Percentiles rank a stretch among this genome's conserved stretches.
phyloP scores from a whole-genome alignment of 371 early-diverging fungal genomes.

The Homolaphlyctis polyrhiza region DNA sequence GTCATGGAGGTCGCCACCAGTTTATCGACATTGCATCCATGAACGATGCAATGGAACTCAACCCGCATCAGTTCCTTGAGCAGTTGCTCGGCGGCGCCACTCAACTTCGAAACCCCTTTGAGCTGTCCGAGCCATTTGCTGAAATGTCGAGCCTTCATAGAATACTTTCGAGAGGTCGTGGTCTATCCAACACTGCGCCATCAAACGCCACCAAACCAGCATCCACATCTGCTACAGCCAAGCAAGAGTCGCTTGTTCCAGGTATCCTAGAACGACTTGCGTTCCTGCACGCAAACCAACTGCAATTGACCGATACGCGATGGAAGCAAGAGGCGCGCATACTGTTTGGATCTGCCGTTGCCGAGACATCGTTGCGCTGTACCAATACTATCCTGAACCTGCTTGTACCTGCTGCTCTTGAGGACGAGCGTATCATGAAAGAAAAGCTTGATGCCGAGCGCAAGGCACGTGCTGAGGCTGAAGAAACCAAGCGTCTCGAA shows the following conservation, averaged over 20 bases:
- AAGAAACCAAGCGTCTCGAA: background rate
- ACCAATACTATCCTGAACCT: constrained; percentile 61
- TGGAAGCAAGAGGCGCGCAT: constrained; percentile 86
- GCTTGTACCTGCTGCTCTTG: constrained; percentile 68
- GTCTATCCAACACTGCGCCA: background rate
- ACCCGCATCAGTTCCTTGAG: background rate
- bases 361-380: constrained; percentile 57
- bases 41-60: background rate
- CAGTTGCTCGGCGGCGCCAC: background rate
- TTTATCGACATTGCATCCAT: background rate
- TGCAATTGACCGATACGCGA: constrained; percentile 58
- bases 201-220: background rate
- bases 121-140: background rate
- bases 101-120: background rate
- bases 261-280: background rate
- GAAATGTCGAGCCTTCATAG: too few species aligned
- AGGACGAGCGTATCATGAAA: constrained; percentile 41
- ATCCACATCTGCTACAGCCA: background rate
- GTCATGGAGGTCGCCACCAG: background rate
- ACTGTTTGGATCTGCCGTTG: constrained; percentile 62
- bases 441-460: constrained; percentile 46
- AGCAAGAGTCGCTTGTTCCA: background rate
- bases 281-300: background rate
- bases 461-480: constrained; percentile 24
- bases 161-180: background rate